Evolutionary conservation across 2,329 filamentous ascomycete species (phyloP).

Genomic region (Thelonectria discophora): DNA sequence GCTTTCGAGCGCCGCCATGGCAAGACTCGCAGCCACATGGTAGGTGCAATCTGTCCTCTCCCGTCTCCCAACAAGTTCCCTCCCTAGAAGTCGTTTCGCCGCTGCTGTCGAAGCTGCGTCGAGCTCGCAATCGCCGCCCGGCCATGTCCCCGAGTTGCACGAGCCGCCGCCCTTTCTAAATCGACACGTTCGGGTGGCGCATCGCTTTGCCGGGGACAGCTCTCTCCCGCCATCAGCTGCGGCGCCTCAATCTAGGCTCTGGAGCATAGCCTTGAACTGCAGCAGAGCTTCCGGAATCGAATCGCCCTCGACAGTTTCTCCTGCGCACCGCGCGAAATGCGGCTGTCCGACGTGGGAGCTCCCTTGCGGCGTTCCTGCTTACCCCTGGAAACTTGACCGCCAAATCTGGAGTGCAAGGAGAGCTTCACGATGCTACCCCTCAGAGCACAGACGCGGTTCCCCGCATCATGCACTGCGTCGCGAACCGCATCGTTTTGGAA

Average conservation of each 20-base stretch:
- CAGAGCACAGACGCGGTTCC: background rate
- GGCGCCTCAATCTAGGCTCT: background rate
- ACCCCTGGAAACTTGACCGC: slow-evolving; percentile 13
- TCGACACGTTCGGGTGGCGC: background rate
- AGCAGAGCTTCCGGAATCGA: too few species aligned
- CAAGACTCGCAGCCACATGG: slow-evolving; percentile 87
- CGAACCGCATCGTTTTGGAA: slow-evolving; percentile 1
- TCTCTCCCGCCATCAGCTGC: background rate
- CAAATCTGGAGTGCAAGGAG: background rate
- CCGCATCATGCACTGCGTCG: background rate
- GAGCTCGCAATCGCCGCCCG: slow-evolving; percentile 5
- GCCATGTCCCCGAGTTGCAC: background rate
- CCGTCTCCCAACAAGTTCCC: background rate
- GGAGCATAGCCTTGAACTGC: background rate
- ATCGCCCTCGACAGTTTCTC: background rate
- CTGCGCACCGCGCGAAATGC: background rate
- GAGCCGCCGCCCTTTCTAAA: background rate
- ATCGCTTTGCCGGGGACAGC: background rate
- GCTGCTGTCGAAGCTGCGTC: background rate
- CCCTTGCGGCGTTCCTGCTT: background rate
- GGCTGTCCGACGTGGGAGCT: background rate
- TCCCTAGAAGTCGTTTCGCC: too few species aligned
- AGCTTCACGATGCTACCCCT: slow-evolving; percentile 3
- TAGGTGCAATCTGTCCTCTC: slow-evolving; percentile 57
- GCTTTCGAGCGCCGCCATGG: slow-evolving; percentile 74